Percentiles rank a stretch among this genome's conserved stretches.
Evolutionary conservation across 2,329 filamentous ascomycete species (phyloP).

Genomic region (Sclerotinia nivalis): DNA sequence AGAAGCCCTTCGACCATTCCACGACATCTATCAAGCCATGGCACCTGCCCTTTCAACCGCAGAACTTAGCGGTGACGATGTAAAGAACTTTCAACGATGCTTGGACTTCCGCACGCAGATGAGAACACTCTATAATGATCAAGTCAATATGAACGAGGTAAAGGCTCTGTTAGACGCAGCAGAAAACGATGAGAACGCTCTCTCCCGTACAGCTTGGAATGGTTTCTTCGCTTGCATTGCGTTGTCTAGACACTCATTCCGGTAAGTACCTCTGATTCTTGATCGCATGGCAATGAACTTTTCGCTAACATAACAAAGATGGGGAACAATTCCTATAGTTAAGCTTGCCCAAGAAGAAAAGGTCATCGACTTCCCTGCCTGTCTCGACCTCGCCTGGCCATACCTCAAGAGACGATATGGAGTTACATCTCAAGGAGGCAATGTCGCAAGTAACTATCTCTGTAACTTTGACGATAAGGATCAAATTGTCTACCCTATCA

Average conservation of each 20-base stretch:
- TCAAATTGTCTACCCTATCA: constrained; percentile 40
- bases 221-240: constrained; percentile 42
- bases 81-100: constrained; percentile 31
- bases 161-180: constrained; percentile 24
- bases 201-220: constrained; percentile 41
- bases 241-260: constrained; percentile 42
- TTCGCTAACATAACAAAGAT: constrained; percentile 31
- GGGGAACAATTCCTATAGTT: constrained; percentile 43
- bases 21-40: constrained; percentile 40
- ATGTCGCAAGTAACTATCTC: constrained; percentile 41
- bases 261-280: constrained; percentile 26
- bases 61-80: constrained; percentile 37
- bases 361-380: constrained; percentile 38
- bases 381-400: constrained; percentile 41
- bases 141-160: constrained; percentile 12
- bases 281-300: not conserved
- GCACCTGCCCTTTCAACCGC: constrained; percentile 34
- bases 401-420: constrained; percentile 42
- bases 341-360: constrained; percentile 42
- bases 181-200: constrained; percentile 35
- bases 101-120: constrained; percentile 22
- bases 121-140: constrained; percentile 18
- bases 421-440: constrained; percentile 40
- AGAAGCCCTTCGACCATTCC: constrained; percentile 37
- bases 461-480: constrained; percentile 40